Base-by-base conservation (phyloP, 208 protist species). In the Wallacemonas collosoma region DNA sequence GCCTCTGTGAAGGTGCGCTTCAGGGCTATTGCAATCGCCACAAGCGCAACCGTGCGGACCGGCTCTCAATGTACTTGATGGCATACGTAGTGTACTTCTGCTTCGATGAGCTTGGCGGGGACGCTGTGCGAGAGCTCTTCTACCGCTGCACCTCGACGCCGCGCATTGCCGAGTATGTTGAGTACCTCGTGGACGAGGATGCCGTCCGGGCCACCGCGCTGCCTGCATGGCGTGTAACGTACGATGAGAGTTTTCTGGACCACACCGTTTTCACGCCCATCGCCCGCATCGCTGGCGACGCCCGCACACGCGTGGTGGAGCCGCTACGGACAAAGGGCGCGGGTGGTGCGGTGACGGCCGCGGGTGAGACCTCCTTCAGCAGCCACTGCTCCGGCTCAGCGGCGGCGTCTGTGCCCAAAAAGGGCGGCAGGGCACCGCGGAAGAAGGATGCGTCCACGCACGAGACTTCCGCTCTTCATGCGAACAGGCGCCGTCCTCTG, bases 41-140 rank as follows among this genome's bases (percentile, higher is more conserved):
- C 61, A 90, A 89, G 48, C 88, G 87, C 62, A 93, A 88, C 69
- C 65, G 70, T n/a, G 65, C 63, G 5, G 68, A 82, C 69, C 79
- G 61, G 36, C 15, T 71, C 11, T 76, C 88, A 35, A 91, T 95
- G 85, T 88, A 91, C 56, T 76, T 95, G 47, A 80, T 89, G 3
- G 85, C 88, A 2, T 93, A 93, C 74, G 48, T 95, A 38, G 47
- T 93, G 36, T 70, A 93, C n/a, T 95, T 94, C 63, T 74, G 80
- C 41, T 92, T 89, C 67, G 65, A 48, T 17, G 61, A 77, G 1
- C 41, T 95, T 11, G 85, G 84, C 39, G 80, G 76, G 9, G 68
- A 81, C 1, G 57, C 66, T 36, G 61, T 93, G 50, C 83, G 91
- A 1, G 70, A 83, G 66, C 73, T 95, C 41, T 64, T 95, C 14